Conservation (phyloP, 306 rosid species). For the Hylodesmum podocarpum region DNA sequence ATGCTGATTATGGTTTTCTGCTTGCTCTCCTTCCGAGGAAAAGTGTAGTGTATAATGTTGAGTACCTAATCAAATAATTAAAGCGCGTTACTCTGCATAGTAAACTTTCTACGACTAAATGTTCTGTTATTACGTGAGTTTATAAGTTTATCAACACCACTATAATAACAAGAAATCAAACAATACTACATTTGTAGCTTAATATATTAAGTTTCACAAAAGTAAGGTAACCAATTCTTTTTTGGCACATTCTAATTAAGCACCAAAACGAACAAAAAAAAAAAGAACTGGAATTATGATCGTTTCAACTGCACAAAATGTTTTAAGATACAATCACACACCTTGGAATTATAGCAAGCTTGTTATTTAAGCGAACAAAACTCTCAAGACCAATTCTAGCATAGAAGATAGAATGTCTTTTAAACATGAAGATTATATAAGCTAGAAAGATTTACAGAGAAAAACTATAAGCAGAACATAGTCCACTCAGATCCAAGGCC, state of each 20-base stretch:
- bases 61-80: not conserved
- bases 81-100: not conserved
- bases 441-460: constrained; percentile 9
- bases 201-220: not conserved
- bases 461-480: constrained; percentile 6
- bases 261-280: not conserved
- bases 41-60: not conserved
- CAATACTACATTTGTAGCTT: not conserved
- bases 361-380: constrained; percentile 14
- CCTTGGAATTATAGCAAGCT: not conserved
- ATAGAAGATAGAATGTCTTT: not conserved
- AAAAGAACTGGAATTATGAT: not conserved
- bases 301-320: not conserved
- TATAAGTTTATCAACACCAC: not conserved
- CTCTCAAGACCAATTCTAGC: constrained; percentile 1
- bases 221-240: not conserved
- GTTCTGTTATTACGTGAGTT: not conserved
- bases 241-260: not conserved
- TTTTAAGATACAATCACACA: constrained; percentile 13
- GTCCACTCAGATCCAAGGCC: constrained; percentile 13
- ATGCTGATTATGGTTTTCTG: constrained; percentile 1
- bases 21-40: not conserved
- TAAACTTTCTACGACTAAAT: not conserved
- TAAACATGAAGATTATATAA: not conserved
- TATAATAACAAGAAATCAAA: constrained; percentile 1